These are phyloP conservation scores for Penicillium expansum DNA, from an alignment of 2,329 filamentous ascomycete genomes.

Conservation along the genomic window DNA sequence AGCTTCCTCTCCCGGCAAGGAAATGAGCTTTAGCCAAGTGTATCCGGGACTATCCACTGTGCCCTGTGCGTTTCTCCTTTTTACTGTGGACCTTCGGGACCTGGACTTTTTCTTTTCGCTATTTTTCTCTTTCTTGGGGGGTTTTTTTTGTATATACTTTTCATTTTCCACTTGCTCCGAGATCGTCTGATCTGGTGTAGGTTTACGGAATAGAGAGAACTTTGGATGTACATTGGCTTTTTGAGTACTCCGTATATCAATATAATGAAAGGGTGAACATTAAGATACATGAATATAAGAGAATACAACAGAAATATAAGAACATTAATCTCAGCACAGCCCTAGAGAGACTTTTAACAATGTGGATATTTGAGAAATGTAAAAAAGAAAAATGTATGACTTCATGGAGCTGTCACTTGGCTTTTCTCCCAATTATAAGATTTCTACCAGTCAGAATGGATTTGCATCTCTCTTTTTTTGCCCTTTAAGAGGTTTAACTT, in stretches of 20 bases:
- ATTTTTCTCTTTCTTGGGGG: background rate
- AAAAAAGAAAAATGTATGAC: slow-evolving; percentile 8
- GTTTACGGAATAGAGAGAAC: too few relatives aligned
- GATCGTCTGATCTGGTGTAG: background rate
- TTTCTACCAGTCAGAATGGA: background rate
- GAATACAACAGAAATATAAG: too few relatives aligned
- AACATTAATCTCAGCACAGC: background rate
- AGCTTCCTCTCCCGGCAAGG: background rate
- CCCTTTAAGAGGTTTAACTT: background rate
- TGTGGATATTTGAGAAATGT: background rate
- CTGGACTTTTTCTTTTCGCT: background rate
- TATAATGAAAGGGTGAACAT: too few relatives aligned
- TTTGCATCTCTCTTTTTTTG: background rate
- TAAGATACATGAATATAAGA: too few relatives aligned
- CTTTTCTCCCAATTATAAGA: background rate
- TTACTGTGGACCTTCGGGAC: slow-evolving; percentile 4
- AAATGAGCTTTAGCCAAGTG: slow-evolving; percentile 9
- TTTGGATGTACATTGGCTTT: too few relatives aligned
- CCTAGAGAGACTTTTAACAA: background rate
- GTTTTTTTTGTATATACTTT: background rate
- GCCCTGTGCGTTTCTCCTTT: slow-evolving; percentile 13
- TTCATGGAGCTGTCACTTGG: slow-evolving; percentile 14
- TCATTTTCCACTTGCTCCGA: background rate
- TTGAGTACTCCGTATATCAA: too few relatives aligned
- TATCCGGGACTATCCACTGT: slow-evolving; percentile 11